These are phyloP conservation scores for Typha latifolia DNA, from an alignment of 176 grass and related monocot genomes.

Conservation along the genomic window DNA sequence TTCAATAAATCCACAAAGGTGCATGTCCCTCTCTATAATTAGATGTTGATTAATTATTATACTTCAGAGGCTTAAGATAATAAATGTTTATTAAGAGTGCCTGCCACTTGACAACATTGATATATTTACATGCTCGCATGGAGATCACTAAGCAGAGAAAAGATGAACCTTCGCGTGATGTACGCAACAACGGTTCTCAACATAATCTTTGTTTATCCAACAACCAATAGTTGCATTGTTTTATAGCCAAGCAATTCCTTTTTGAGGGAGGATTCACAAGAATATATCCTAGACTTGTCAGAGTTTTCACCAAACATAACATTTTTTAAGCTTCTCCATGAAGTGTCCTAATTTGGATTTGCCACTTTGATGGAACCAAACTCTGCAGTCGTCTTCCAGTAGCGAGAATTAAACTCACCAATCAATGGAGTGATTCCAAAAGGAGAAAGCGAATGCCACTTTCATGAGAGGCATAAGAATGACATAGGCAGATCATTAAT, in stretches of 20 bases:
- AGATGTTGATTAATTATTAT: background rate
- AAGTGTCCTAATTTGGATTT: background rate
- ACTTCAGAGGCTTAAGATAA: background rate
- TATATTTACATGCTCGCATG: background rate
- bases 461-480: background rate
- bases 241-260: background rate
- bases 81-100: background rate
- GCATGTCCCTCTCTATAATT: background rate
- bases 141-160: background rate
- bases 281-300: background rate
- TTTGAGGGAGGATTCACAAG: background rate
- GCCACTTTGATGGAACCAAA: background rate
- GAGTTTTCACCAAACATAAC: constrained; percentile 5
- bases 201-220: constrained; percentile 10
- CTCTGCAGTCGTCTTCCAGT: background rate
- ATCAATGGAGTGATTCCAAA: background rate
- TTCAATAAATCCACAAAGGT: background rate
- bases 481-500: background rate
- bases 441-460: background rate
- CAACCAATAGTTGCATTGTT: background rate
- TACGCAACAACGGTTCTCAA: constrained; percentile 40
- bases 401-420: background rate
- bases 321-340: background rate
- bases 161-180: background rate
- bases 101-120: background rate